Percentiles rank a stretch among this genome's conserved stretches.
Conservation (phyloP, 495 filamentous ascomycete genomes). For the Annulohypoxylon stygium region DNA sequence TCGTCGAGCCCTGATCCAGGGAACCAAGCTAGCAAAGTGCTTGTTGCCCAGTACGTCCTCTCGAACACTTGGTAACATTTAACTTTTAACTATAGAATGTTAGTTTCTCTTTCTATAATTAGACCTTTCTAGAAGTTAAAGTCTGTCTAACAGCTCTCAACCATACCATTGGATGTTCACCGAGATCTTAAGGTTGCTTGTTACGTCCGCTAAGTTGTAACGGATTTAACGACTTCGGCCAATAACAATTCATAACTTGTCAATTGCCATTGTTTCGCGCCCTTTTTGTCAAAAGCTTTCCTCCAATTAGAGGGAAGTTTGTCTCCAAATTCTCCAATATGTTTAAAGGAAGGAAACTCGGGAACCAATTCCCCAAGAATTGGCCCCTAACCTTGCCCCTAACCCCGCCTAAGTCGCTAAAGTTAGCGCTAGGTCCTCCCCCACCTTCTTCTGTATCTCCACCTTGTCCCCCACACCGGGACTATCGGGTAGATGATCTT, state of each 20-base stretch:
- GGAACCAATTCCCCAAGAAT: conserved; percentile 21
- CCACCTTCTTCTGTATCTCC: conserved; percentile 22
- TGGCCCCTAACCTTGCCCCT: conserved; percentile 13
- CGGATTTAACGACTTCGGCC: conserved; percentile 1
- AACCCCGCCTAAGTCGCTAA: conserved; percentile 9
- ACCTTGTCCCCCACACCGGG: conserved; percentile 24
- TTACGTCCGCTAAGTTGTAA: not conserved
- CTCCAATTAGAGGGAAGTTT: conserved; percentile 4
- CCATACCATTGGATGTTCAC: not conserved
- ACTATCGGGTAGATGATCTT: conserved; percentile 37
- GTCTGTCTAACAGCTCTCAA: not conserved
- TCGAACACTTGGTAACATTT: not conserved
- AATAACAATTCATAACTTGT: not conserved
- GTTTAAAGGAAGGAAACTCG: conserved; percentile 3
- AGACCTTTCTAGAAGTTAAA: not conserved
- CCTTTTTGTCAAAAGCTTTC: conserved; percentile 14
- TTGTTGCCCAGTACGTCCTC: not conserved
- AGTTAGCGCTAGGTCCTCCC: conserved; percentile 15
- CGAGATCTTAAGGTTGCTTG: not conserved
- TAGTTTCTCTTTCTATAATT: not conserved
- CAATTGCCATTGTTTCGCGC: conserved; percentile 3
- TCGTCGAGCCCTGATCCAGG: not conserved
- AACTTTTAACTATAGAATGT: not conserved
- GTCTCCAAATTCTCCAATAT: not conserved
- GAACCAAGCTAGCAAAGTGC: not conserved